Percentiles rank a stretch among this genome's conserved stretches.
phyloP scores from a whole-genome alignment of 1,139 yeast species.

The Candida albicans region DNA sequence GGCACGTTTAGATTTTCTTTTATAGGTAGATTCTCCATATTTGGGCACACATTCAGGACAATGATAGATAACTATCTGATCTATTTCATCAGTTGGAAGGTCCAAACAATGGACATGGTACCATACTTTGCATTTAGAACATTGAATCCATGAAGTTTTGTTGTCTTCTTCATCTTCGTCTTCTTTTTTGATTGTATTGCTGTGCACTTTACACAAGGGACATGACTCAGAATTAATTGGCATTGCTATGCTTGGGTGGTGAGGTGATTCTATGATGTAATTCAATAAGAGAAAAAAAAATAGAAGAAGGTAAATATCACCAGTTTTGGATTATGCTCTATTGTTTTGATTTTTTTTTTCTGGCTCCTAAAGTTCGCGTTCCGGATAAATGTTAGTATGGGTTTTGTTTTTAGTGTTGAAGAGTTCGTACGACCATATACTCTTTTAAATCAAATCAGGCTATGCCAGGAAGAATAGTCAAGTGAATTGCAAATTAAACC shows the following conservation, averaged over 20 bases:
- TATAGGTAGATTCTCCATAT: constrained; percentile 54
- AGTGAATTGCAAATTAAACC: too few species aligned
- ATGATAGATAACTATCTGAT: constrained; percentile 51
- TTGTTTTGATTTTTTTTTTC: not conserved
- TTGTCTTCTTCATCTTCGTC: constrained; percentile 9
- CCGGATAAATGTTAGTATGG: too few species aligned
- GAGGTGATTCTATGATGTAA: not conserved
- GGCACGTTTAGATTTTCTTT: constrained; percentile 58
- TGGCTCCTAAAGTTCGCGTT: not conserved
- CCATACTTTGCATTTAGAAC: constrained; percentile 64
- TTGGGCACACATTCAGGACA: constrained; percentile 48
- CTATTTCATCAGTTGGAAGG: constrained; percentile 36
- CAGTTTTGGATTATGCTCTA: too few species aligned
- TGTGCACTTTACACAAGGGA: constrained; percentile 17
- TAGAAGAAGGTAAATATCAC: too few species aligned
- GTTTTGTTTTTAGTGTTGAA: too few species aligned
- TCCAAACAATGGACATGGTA: constrained; percentile 55
- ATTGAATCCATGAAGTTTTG: constrained; percentile 53
- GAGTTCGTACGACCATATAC: too few species aligned
- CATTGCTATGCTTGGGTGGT: constrained; percentile 9
- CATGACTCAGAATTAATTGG: constrained; percentile 17
- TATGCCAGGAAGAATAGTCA: too few species aligned
- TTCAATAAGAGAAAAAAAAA: too few species aligned
- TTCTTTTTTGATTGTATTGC: constrained; percentile 7
- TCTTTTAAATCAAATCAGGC: too few species aligned